phyloP scores from a whole-genome alignment of 2,329 filamentous ascomycete genomes.

The Lasiodiplodia gonubiensis region DNA sequence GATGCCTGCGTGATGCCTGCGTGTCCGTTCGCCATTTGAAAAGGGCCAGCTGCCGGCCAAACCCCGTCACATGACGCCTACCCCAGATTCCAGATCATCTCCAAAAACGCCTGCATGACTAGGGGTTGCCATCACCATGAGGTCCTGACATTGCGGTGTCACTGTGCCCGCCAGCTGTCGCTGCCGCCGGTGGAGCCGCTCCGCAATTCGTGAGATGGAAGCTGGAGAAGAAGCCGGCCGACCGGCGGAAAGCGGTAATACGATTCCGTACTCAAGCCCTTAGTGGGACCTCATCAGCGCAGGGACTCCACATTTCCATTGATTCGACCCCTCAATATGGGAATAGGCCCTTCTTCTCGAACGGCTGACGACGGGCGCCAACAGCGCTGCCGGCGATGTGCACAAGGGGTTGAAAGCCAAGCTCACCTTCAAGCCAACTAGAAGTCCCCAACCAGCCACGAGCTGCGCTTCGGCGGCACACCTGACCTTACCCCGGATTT shows the following conservation, averaged over 20 bases:
- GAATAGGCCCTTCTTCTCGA: constrained; percentile 16
- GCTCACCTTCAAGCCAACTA: constrained; percentile 3
- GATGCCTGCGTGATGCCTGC: constrained; percentile 23
- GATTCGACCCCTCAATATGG: background rate
- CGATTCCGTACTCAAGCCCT: background rate
- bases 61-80: constrained; percentile 23
- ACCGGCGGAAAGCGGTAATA: background rate
- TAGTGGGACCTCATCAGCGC: constrained; percentile 4
- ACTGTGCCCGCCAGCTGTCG: constrained; percentile 3
- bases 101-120: constrained; percentile 5
- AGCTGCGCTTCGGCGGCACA: background rate
- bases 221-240: background rate
- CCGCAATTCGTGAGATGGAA: background rate
- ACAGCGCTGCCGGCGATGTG: constrained; percentile 17
- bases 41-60: constrained; percentile 1
- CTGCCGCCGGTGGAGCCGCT: constrained; percentile 10
- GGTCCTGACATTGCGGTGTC: constrained; percentile 9
- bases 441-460: background rate
- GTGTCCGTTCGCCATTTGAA: constrained; percentile 23
- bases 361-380: constrained; percentile 8
- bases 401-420: constrained; percentile 10
- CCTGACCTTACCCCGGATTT: constrained; percentile 26
- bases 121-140: background rate
- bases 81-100: constrained; percentile 14
- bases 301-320: constrained; percentile 19